phyloP scores from a whole-genome alignment of 495 filamentous ascomycete species.

The Podospora conica region DNA sequence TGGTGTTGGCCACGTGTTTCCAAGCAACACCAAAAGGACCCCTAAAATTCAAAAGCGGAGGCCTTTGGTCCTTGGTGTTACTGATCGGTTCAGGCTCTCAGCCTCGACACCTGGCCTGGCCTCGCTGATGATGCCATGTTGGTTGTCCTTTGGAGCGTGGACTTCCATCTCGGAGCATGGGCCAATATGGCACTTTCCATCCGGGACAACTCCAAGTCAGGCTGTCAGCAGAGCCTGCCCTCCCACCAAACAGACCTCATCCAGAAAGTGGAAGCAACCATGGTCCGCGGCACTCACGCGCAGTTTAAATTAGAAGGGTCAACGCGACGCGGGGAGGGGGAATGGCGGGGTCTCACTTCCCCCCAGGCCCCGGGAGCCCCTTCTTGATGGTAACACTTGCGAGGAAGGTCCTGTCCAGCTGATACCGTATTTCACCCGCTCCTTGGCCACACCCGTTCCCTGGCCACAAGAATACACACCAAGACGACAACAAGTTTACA shows the following conservation, averaged over 20 bases:
- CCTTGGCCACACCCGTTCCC: too few species aligned
- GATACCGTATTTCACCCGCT: too few species aligned
- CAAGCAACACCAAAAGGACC: background rate
- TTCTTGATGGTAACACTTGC: background rate
- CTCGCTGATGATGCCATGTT: background rate
- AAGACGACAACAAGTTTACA: too few species aligned
- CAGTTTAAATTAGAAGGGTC: background rate
- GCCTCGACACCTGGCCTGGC: too few species aligned
- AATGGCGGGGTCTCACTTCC: background rate
- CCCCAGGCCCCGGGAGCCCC: background rate
- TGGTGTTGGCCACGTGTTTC: conserved; percentile 5
- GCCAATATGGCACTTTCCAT: background rate
- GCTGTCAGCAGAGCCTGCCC: background rate
- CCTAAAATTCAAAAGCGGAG: background rate
- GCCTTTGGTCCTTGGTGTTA: background rate
- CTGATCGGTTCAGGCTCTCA: background rate
- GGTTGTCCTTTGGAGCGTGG: too few species aligned
- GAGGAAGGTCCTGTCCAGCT: background rate
- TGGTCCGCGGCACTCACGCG: background rate
- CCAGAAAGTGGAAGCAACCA: background rate
- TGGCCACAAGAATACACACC: too few species aligned
- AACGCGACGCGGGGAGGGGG: conserved; percentile 4
- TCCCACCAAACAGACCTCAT: background rate
- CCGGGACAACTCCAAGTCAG: background rate
- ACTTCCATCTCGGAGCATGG: background rate